Conservation (phyloP, 371 early-diverging fungal genomes). For the Umbelopsis sp. region DNA sequence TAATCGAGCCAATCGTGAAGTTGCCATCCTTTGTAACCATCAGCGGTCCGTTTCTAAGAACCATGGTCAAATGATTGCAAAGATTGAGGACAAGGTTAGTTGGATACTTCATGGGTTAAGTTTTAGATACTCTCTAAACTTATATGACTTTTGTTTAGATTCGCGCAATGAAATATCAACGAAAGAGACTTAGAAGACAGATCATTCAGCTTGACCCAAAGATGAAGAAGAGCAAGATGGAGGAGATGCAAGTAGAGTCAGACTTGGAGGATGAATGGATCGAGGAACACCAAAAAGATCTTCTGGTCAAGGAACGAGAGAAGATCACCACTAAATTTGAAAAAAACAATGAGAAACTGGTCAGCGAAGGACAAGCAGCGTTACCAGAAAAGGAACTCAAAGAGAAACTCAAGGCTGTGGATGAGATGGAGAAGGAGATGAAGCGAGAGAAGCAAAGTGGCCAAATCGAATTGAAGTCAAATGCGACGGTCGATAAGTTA, state of each 20-base stretch:
- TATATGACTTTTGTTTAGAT: conserved; percentile 47
- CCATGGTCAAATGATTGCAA: conserved; percentile 79
- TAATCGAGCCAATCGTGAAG: conserved; percentile 95
- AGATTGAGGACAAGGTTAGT: conserved; percentile 76
- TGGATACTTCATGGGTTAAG: neutral
- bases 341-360: conserved; percentile 73
- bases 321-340: conserved; percentile 62
- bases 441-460: conserved; percentile 56
- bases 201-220: conserved; percentile 75
- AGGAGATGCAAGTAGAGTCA: conserved; percentile 67
- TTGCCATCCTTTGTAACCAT: conserved; percentile 98
- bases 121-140: neutral
- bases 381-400: conserved; percentile 56
- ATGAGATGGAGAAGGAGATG: conserved; percentile 48
- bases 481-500: conserved; percentile 62
- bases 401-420: conserved; percentile 58
- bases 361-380: conserved; percentile 58
- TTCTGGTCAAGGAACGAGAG: conserved; percentile 67
- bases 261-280: conserved; percentile 88
- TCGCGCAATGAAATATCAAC: conserved; percentile 83
- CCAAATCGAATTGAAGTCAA: conserved; percentile 38
- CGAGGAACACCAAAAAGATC: conserved; percentile 53
- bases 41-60: conserved; percentile 87
- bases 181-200: conserved; percentile 66
- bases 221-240: conserved; percentile 72